Percentiles rank a stretch among this genome's conserved stretches.
Conservation (phyloP, 352 stramenopile genomes). For the Aphanomyces stellatus region DNA sequence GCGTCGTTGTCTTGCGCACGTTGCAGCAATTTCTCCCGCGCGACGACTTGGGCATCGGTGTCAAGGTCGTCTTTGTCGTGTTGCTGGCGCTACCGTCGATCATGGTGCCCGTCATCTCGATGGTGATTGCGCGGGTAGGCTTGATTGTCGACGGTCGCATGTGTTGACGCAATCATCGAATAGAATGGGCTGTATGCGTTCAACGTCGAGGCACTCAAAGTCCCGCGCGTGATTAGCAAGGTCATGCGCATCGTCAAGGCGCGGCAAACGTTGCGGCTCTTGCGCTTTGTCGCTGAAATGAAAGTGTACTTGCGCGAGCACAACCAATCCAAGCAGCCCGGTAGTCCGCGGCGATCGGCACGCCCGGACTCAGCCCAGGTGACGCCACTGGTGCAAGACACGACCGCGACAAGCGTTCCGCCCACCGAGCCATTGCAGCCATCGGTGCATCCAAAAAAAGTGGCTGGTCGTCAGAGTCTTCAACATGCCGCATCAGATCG, state of each 20-base stretch:
- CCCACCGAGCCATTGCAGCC: too few species aligned
- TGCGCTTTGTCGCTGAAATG: slow-evolving; percentile 69
- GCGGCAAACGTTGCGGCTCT: slow-evolving; percentile 51
- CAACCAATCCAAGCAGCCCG: neutral
- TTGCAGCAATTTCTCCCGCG: slow-evolving; percentile 28
- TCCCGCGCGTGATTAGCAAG: slow-evolving; percentile 45
- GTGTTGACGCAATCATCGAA: too few species aligned
- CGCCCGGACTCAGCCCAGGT: neutral
- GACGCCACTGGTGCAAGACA: neutral
- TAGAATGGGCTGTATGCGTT: slow-evolving; percentile 56
- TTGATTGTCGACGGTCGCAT: neutral
- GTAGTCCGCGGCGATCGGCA: neutral
- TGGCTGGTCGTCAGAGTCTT: too few species aligned
- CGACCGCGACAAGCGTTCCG: too few species aligned
- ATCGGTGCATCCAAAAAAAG: too few species aligned
- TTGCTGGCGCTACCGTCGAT: slow-evolving; percentile 47
- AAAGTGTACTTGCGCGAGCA: slow-evolving; percentile 61
- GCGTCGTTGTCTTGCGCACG: slow-evolving; percentile 50
- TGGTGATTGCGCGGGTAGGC: slow-evolving; percentile 36
- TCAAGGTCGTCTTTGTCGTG: slow-evolving; percentile 26
- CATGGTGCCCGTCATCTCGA: slow-evolving; percentile 49
- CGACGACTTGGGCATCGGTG: slow-evolving; percentile 15
- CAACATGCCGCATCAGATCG: too few species aligned
- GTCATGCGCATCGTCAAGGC: slow-evolving; percentile 54
- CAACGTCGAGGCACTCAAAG: slow-evolving; percentile 71